Evolutionary conservation across 768 basidiomycete species (phyloP), one percentile per base, ranked within the genome.

Genomic region (Scleroderma bovista): DNA sequence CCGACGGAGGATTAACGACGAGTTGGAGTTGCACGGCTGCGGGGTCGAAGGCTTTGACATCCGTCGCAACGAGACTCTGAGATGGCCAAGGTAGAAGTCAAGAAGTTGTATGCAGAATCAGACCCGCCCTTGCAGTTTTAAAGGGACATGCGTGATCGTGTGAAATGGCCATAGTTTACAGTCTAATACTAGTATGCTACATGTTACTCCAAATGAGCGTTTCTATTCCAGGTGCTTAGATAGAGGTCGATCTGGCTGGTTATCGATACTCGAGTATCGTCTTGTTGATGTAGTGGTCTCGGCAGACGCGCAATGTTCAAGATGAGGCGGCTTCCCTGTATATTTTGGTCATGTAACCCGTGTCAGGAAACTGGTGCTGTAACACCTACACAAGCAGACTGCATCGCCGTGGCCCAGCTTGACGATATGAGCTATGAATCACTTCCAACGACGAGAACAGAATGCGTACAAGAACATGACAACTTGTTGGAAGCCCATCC

Each of bases 1-100:
- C 31, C 89, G 77, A 36, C 86, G 80, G 19, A 92, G 82, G 34
- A 91, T 77, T 15, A 91, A 76, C 4, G 74, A n/a, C n/a, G n/a
- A n/a, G n/a, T n/a, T n/a, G n/a, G n/a, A 68, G 33, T 64, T 69
- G 24, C 59, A 63, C 4, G 65, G 48, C 31, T 57, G 60, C 9
- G 73, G 67, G 44, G 73, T 68, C 41, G 64, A 61, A 22, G 75
- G 63, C 59, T 73, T 78, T 36, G 77, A 76, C 77, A 78, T 78
- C 29, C 36, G 50, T 37, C 59, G 58, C 56, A 60, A 63, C 44
- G 53, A 19, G 38, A 33, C 19, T 19, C 31, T n/a, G n/a, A n/a
- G n/a, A n/a, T n/a, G n/a, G n/a, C n/a, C n/a, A 29, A 34, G 13
- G 42, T 9, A 29, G 32, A 36, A 47, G 17, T 31, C 22, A 22